These are phyloP conservation scores for Fusarium falciforme DNA, from an alignment of 2,329 filamentous ascomycete genomes.

Conservation along the genomic window DNA sequence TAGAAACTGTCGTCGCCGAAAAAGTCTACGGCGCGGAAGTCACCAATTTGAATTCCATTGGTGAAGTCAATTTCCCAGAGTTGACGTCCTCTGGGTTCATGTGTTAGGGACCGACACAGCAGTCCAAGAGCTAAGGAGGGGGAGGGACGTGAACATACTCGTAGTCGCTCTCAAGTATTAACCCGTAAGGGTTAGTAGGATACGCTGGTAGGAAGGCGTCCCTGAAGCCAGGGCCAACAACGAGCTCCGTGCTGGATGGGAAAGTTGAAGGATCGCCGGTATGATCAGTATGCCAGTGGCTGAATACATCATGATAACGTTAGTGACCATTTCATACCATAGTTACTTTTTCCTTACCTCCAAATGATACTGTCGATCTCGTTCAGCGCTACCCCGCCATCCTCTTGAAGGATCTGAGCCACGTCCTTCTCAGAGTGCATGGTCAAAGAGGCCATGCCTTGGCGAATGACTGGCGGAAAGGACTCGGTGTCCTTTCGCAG, in stretches of 20 bases:
- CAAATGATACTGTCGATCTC: neutral
- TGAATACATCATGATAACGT: neutral
- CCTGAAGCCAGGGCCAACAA: constrained; percentile 1
- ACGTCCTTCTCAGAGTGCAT: neutral
- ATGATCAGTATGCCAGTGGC: constrained; percentile 5
- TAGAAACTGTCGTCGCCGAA: constrained; percentile 6
- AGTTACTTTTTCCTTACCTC: neutral
- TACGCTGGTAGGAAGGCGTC: neutral
- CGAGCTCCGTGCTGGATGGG: neutral
- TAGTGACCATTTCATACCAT: neutral
- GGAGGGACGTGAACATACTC: neutral
- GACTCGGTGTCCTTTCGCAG: neutral
- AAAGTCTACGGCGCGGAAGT: neutral
- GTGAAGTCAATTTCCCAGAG: neutral
- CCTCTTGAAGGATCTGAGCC: neutral
- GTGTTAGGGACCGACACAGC: neutral
- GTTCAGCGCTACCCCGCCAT: neutral
- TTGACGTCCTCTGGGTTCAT: neutral
- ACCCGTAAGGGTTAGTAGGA: neutral
- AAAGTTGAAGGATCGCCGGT: constrained; percentile 1
- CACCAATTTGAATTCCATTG: neutral
- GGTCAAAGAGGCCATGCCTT: neutral
- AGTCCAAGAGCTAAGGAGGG: neutral
- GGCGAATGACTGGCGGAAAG: neutral
- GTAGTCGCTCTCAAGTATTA: neutral